A percentile compares a stretch with the other conserved stretches of the same genome.
phyloP scores from a whole-genome alignment of 2,329 filamentous ascomycete genomes.

The Zymoseptoria crescenta region DNA sequence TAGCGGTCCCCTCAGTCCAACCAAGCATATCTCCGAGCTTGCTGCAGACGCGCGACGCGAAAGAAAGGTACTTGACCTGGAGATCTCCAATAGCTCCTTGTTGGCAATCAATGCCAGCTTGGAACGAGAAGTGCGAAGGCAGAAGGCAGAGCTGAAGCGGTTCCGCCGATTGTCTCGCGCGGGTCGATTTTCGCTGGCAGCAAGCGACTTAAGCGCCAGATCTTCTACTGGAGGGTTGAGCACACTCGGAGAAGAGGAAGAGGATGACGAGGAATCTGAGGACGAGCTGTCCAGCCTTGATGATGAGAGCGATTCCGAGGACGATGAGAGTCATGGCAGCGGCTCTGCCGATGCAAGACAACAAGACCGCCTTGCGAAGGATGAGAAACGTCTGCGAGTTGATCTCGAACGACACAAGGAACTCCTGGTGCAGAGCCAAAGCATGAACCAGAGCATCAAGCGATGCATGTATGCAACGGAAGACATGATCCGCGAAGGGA shows the following conservation, averaged over 20 bases:
- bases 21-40: constrained; percentile 57
- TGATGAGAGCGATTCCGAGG: constrained; percentile 23
- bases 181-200: constrained; percentile 59
- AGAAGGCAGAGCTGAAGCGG: constrained; percentile 77
- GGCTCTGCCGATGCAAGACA: constrained; percentile 32
- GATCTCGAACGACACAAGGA: constrained; percentile 86
- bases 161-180: constrained; percentile 79
- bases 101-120: constrained; percentile 91
- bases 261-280: constrained; percentile 27
- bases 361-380: constrained; percentile 55
- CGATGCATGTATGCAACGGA: constrained; percentile 86
- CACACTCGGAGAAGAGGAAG: constrained; percentile 29
- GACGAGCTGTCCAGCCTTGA: constrained; percentile 11
- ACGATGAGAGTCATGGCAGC: constrained; percentile 27
- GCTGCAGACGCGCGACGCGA: constrained; percentile 85
- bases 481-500: constrained; percentile 78
- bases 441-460: constrained; percentile 90
- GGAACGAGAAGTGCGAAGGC: constrained; percentile 84
- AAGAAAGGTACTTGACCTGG: constrained; percentile 88
- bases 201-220: constrained; percentile 30
- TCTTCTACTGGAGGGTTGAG: constrained; percentile 21
- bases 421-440: constrained; percentile 80
- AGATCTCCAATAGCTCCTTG: constrained; percentile 93
- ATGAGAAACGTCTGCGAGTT: constrained; percentile 74
- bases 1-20: constrained; percentile 27